Percentiles rank a stretch among this genome's conserved stretches.
These are phyloP conservation scores for Trypanosoma congolense DNA, from an alignment of 208 protist species.

Conservation along the genomic window DNA sequence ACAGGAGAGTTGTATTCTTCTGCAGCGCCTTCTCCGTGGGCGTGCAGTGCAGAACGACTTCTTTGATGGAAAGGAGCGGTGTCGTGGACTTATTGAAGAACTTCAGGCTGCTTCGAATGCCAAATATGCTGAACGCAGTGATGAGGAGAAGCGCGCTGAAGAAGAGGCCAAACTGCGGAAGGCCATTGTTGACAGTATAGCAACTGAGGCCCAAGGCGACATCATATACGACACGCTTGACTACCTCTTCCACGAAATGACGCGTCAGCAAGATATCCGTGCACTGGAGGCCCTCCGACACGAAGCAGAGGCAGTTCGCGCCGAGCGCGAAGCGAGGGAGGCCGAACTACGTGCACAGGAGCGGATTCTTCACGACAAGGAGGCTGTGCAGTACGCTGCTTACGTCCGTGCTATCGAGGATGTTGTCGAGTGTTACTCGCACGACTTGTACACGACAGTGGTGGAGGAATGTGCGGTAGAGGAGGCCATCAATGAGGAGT, in stretches of 20 bases:
- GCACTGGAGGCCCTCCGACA: conserved; percentile 44
- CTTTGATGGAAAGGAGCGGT: conserved; percentile 91
- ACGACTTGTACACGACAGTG: conserved; percentile 36
- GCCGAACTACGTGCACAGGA: conserved; percentile 53
- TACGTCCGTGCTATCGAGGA: conserved; percentile 56
- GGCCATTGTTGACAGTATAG: conserved; percentile 41
- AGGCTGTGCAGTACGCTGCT: conserved; percentile 66
- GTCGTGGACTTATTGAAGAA: conserved; percentile 88
- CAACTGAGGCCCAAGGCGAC: conserved; percentile 68
- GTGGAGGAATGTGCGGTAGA: conserved; percentile 62
- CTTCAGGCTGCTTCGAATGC: conserved; percentile 86
- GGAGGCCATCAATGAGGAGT: conserved; percentile 53
- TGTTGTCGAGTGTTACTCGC: conserved; percentile 63
- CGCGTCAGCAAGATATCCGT: conserved; percentile 67
- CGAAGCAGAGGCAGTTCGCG: conserved; percentile 65
- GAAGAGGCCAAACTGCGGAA: conserved; percentile 38
- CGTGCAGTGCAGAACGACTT: conserved; percentile 92
- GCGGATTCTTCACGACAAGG: conserved; percentile 60
- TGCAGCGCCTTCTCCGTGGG: conserved; percentile 88
- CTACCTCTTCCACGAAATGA: conserved; percentile 82
- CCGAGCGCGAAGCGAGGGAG: conserved; percentile 76
- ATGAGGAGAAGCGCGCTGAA: conserved; percentile 33
- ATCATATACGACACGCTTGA: conserved; percentile 80
- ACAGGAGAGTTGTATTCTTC: conserved; percentile 82
- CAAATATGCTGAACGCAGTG: conserved; percentile 59